Conservation (phyloP, 2,329 filamentous ascomycete species). For the Aspergillus luchuensis region DNA sequence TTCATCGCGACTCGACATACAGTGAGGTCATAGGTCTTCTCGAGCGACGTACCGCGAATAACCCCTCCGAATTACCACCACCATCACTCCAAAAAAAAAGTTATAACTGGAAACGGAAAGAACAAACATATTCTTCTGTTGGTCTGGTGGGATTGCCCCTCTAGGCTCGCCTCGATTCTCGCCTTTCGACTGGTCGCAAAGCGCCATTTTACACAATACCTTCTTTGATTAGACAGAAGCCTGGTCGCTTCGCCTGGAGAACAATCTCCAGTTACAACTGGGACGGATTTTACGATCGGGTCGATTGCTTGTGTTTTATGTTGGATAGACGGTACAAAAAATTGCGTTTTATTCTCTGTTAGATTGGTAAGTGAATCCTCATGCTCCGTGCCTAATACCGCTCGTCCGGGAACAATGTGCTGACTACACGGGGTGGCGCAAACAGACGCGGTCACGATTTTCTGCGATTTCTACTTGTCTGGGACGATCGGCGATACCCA, state of each 20-base stretch:
- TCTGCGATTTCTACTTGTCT: constrained; percentile 20
- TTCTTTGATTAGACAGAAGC: constrained; percentile 26
- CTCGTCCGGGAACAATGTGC: constrained; percentile 8
- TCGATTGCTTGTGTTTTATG: constrained; percentile 27
- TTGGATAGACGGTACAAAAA: constrained; percentile 33
- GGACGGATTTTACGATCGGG: constrained; percentile 23
- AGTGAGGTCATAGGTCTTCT: constrained; percentile 16
- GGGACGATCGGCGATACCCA: constrained; percentile 18
- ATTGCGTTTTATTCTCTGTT: constrained; percentile 22
- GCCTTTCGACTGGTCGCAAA: constrained; percentile 21
- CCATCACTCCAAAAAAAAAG: too few relatives aligned
- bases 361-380: constrained; percentile 36
- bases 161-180: constrained; percentile 16
- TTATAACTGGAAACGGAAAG: background rate
- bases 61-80: background rate
- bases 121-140: constrained; percentile 12
- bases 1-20: constrained; percentile 15
- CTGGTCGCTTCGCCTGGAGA: constrained; percentile 31
- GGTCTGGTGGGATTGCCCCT: constrained; percentile 12
- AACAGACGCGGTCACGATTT: constrained; percentile 35
- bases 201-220: constrained; percentile 14
- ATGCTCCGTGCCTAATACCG: constrained; percentile 3
- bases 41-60: constrained; percentile 12
- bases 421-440: constrained; percentile 14
- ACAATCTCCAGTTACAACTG: constrained; percentile 12